Conservation (phyloP, 495 filamentous ascomycete species). For the Penicillium samsonianum region DNA sequence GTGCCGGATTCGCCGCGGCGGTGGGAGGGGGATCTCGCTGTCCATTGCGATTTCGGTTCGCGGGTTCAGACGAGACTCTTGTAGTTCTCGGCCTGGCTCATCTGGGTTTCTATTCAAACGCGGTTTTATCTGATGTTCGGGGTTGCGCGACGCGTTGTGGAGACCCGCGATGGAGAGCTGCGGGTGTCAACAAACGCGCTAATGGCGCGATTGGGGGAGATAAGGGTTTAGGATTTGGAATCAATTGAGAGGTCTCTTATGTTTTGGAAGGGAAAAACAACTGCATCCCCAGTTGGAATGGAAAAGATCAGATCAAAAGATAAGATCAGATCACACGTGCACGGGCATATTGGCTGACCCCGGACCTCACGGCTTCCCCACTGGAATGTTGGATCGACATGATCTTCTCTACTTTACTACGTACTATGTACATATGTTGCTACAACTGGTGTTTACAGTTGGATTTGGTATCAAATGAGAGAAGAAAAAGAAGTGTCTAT, state of each 20-base stretch:
- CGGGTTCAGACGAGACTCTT: background rate
- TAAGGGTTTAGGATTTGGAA: background rate
- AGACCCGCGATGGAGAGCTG: slow-evolving; percentile 11
- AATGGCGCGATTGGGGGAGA: slow-evolving; percentile 9
- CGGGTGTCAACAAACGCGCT: slow-evolving; percentile 27
- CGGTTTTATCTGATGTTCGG: slow-evolving; percentile 10
- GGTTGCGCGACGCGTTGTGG: slow-evolving; percentile 26
- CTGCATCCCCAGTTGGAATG: background rate
- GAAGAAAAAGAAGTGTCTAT: slow-evolving; percentile 20
- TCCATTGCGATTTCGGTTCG: slow-evolving; percentile 35
- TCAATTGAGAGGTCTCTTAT: slow-evolving; percentile 2
- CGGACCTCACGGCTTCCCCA: slow-evolving; percentile 25
- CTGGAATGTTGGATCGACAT: slow-evolving; percentile 27
- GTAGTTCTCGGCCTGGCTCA: slow-evolving; percentile 2
- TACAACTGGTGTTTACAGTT: background rate
- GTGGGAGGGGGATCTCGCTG: slow-evolving; percentile 47
- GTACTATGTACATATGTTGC: background rate
- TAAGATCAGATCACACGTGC: slow-evolving; percentile 34
- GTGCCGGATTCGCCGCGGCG: slow-evolving; percentile 44
- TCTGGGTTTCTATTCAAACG: background rate
- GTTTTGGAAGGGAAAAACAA: background rate
- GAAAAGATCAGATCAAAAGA: slow-evolving; percentile 17
- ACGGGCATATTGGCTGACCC: slow-evolving; percentile 26
- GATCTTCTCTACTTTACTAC: slow-evolving; percentile 21
- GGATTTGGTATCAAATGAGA: background rate